Evolutionary conservation across 208 protist genomes (phyloP).

Genomic region (Leishmania turanica): DNA sequence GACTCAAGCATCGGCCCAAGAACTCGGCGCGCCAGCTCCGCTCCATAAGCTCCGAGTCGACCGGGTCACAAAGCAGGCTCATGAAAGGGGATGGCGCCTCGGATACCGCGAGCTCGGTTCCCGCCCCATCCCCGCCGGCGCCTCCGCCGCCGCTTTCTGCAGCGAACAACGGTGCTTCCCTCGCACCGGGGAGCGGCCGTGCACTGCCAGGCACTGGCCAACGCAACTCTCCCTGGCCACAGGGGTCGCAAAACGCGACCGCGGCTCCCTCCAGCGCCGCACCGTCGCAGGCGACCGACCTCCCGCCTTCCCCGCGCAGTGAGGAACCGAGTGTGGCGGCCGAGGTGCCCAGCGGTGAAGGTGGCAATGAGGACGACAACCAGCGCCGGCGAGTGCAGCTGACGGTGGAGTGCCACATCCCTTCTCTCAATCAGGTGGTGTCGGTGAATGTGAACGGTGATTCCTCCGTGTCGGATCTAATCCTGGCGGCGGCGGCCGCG

Average conservation of each 20-base stretch:
- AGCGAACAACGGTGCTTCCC: neutral
- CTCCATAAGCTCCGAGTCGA: constrained; percentile 10
- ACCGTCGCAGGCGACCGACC: neutral
- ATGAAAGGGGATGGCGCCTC: neutral
- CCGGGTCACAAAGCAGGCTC: neutral
- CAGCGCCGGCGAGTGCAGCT: constrained; percentile 34
- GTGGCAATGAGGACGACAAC: constrained; percentile 16
- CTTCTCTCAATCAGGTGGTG: constrained; percentile 41
- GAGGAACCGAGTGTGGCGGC: neutral
- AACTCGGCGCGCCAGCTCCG: neutral
- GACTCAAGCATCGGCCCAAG: constrained; percentile 16
- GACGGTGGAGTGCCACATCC: constrained; percentile 49
- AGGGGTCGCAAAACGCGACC: constrained; percentile 4
- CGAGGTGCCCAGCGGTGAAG: neutral
- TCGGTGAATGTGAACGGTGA: constrained; percentile 44
- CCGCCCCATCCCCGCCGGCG: neutral
- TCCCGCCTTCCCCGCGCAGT: neutral
- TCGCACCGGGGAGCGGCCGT: constrained; percentile 2
- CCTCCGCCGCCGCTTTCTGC: constrained; percentile 4
- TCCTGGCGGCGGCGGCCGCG: constrained; percentile 31
- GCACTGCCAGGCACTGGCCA: neutral
- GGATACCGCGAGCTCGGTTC: neutral
- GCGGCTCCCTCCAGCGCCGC: neutral
- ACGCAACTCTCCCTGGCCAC: neutral
- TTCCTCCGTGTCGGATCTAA: constrained; percentile 56